phyloP scores from a whole-genome alignment of 208 protist genomes.

The Tritrichomonas musculus region DNA sequence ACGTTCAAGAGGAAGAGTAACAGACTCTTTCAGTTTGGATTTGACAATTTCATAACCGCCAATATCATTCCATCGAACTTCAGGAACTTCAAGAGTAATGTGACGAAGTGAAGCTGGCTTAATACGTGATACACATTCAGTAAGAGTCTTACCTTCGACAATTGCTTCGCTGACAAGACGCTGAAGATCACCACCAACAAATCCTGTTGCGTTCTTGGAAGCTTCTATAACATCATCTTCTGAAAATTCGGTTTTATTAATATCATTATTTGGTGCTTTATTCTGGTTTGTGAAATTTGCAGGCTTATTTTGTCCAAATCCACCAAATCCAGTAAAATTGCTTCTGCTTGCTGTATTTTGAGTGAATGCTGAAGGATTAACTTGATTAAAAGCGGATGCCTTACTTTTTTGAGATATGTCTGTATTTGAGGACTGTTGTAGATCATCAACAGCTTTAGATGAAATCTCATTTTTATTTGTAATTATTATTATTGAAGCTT shows the following conservation, averaged over 20 bases:
- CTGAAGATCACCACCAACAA: conserved; percentile 42
- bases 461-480: too few species aligned
- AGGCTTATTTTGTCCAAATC: too few species aligned
- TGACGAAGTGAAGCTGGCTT: conserved; percentile 37
- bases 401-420: too few species aligned
- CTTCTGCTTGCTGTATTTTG: too few species aligned
- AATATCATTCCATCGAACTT: conserved; percentile 46
- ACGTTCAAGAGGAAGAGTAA: conserved; percentile 46
- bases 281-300: too few species aligned
- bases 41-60: conserved; percentile 43
- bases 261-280: too few species aligned
- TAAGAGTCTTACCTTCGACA: not conserved
- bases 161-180: conserved; percentile 37
- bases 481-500: too few species aligned
- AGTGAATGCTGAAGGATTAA: too few species aligned
- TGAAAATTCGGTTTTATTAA: not conserved
- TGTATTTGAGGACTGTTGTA: too few species aligned
- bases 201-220: not conserved
- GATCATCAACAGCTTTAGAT: too few species aligned
- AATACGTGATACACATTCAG: conserved; percentile 8
- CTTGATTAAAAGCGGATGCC: too few species aligned
- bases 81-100: conserved; percentile 37
- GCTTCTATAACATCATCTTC: not conserved
- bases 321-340: too few species aligned
- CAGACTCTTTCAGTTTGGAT: conserved; percentile 41